phyloP scores from a whole-genome alignment of 371 early-diverging fungal genomes.

The Zopfochytrium polystomum region DNA sequence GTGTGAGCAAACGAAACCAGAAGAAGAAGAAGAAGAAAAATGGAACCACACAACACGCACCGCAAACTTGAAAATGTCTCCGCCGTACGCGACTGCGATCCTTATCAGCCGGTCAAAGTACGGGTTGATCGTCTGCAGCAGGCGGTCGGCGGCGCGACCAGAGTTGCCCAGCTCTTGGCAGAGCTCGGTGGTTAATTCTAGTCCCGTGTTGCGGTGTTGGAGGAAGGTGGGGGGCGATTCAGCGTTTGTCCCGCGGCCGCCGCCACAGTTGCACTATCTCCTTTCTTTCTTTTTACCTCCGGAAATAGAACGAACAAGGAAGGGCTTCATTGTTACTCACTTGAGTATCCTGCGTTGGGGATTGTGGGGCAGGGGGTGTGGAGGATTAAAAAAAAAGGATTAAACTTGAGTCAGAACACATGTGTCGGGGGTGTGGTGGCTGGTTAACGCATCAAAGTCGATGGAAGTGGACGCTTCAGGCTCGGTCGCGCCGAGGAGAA shows the following conservation, averaged over 20 bases:
- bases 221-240: too few species aligned
- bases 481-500: too few species aligned
- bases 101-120: constrained; percentile 17
- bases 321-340: too few species aligned
- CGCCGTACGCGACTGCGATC: constrained; percentile 5
- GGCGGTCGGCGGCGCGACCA: constrained; percentile 13
- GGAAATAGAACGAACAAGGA: background rate
- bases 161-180: constrained; percentile 9
- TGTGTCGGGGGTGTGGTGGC: too few species aligned
- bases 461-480: background rate
- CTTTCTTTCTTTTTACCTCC: too few species aligned
- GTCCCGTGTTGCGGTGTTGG: background rate
- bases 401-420: too few species aligned
- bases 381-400: too few species aligned
- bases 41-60: background rate
- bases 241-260: too few species aligned
- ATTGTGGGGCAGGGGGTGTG: too few species aligned
- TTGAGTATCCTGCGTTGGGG: too few species aligned
- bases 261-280: too few species aligned
- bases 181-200: constrained; percentile 16
- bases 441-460: background rate
- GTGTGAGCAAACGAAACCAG: too few species aligned
- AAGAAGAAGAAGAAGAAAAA: background rate
- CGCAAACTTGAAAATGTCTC: constrained; percentile 26
- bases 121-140: constrained; percentile 17